Percentiles rank a stretch among this genome's conserved stretches.
These are phyloP conservation scores for Barbatosphaeria neglecta DNA, from an alignment of 495 filamentous ascomycete species.

Conservation along the genomic window DNA sequence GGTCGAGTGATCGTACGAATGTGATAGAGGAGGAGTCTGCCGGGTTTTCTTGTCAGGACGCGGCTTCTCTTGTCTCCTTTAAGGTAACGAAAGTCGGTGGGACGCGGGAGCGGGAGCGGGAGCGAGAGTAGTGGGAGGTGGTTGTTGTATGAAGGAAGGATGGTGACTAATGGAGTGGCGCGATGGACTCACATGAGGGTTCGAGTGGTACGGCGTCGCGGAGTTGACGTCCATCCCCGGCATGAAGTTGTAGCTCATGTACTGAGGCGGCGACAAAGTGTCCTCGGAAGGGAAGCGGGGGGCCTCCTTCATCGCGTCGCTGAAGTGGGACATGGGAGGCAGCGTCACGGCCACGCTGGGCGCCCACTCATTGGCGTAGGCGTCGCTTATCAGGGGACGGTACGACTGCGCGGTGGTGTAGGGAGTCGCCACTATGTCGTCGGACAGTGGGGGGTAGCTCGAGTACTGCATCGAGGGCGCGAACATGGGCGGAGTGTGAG, in stretches of 20 bases:
- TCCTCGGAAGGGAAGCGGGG: conserved; percentile 48
- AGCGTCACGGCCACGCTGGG: conserved; percentile 49
- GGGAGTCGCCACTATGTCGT: conserved; percentile 51
- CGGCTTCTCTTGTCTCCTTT: conserved; percentile 17
- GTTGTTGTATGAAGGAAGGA: conserved; percentile 17
- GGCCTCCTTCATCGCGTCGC: conserved; percentile 53
- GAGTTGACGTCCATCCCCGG: conserved; percentile 61
- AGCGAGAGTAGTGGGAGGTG: conserved; percentile 4
- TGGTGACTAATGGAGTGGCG: conserved; percentile 20
- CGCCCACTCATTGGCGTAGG: conserved; percentile 54
- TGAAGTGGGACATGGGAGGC: conserved; percentile 54
- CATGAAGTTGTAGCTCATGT: conserved; percentile 66
- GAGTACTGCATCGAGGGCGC: conserved; percentile 64
- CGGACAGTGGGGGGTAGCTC: conserved; percentile 52
- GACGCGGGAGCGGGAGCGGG: background rate
- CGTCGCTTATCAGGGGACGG: conserved; percentile 53
- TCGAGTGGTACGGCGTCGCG: conserved; percentile 50
- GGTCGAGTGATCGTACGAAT: conserved; percentile 66
- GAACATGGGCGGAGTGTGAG: conserved; percentile 60
- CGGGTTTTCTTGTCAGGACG: conserved; percentile 34
- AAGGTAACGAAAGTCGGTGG: background rate
- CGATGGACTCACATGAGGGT: conserved; percentile 56
- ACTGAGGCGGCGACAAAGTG: conserved; percentile 57
- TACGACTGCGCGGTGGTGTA: conserved; percentile 55
- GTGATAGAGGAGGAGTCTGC: conserved; percentile 78